Base-by-base conservation (phyloP, 805 yeast genomes). In the Lipomyces kockii region DNA sequence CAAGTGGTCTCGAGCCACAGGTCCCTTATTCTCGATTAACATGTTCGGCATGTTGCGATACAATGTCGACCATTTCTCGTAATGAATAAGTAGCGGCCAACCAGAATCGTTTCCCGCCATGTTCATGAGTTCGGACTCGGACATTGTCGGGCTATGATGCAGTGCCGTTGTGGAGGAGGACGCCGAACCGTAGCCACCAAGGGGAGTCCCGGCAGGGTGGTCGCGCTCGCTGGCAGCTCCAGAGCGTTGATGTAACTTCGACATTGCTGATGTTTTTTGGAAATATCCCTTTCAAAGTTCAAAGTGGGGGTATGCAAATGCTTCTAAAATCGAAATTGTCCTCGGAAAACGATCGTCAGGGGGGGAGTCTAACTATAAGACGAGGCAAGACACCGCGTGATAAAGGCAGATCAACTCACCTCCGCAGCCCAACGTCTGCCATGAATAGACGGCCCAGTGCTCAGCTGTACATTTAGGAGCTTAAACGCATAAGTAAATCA, bases 1-100 rank as follows among this genome's bases (percentile, higher is more conserved):
- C 73, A 86, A 75, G 71, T 80, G 77, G 60, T 71, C 74, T 14
- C 74, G 65, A 17, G 74, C 74, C 17, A 70, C 73, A 2, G 74
- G 66, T 2, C 74, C 71, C 37, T 65, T 69, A 61, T 72, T 72
- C 54, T 69, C 73, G 17, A 72, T 66, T 59, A 63, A 58, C 63
- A 61, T 64, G 58, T 67, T 67, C 29, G 70, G 64, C 70, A 67
- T 64, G 32, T 61, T 61, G 27, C 63, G 59, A 54, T 20, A 17
- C 14, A 67, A 17, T 29, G 70, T 67, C 22, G 60, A 35, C 39
- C 46, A 46, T 25, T 53, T 56, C 68, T 67, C 70, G 59, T 61
- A 67, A 61, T 61, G 60, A 52, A 67, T 37, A 27, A 69, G n/a
- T 39, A 68, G 61, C 62, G 74, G 67, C 58, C 49, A 61, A 22